Evolutionary conservation across 306 rosid species (phyloP).

Genomic region (Mucuna pruriens): DNA sequence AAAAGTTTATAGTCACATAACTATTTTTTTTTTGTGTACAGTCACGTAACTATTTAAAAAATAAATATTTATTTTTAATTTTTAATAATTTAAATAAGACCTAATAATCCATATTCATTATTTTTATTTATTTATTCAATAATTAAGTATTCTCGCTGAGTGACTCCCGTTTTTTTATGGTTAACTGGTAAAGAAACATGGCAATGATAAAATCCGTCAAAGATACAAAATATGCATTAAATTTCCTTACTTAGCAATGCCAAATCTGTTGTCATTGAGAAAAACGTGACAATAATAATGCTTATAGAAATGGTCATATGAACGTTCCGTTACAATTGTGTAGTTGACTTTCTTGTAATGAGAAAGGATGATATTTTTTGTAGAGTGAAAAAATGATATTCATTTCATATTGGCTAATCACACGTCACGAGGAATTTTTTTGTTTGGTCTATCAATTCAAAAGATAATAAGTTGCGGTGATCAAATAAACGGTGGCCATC

Average conservation of each 20-base stretch:
- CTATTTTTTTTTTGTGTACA: too few species aligned
- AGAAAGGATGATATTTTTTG: background rate
- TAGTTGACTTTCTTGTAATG: background rate
- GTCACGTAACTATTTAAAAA: too few species aligned
- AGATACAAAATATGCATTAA: conserved; percentile 71
- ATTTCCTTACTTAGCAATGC: conserved; percentile 79
- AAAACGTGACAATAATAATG: background rate
- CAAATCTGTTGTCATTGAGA: conserved; percentile 62
- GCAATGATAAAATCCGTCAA: conserved; percentile 80
- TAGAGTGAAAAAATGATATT: background rate
- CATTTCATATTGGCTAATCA: background rate
- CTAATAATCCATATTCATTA: too few species aligned
- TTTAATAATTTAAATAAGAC: too few species aligned
- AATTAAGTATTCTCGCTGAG: too few species aligned
- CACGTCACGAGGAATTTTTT: background rate
- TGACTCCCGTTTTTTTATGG: too few species aligned
- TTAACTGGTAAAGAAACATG: conserved; percentile 54
- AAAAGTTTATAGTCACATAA: too few species aligned
- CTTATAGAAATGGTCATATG: conserved; percentile 33
- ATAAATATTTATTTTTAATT: too few species aligned
- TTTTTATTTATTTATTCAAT: too few species aligned
- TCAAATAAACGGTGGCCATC: background rate
- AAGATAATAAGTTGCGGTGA: background rate
- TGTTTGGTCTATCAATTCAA: background rate
- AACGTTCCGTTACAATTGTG: background rate